Base-by-base conservation (phyloP, 371 early-diverging fungal genomes). In the Apophysomyces ossiformis region DNA sequence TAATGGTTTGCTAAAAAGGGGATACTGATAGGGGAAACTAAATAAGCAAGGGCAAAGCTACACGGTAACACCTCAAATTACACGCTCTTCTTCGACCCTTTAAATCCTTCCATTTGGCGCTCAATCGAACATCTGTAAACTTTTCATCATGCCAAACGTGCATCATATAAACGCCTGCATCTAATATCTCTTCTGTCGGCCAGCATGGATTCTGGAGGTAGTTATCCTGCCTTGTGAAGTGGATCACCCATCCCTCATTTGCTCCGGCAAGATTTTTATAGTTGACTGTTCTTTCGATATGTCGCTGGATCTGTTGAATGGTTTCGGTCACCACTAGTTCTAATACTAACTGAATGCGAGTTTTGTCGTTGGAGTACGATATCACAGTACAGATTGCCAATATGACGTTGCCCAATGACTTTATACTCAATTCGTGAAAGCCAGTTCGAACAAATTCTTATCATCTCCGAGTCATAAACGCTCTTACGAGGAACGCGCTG, bases 91-190 rank as follows among this genome's bases (percentile, higher is more conserved):
- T 50, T 50, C 54, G 35, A 32, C 54, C 54, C 3, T 50, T 1
- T 50, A 8, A 32, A 68, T 57, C 45, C 57, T 65, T 65, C 65
- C 69, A 65, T 16, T 58, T 21, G 45, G 70, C 66, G 41, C 70
- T 69, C 62, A 65, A 32, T 39, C 66, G 70, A 32, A 65, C 61
- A 5, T 60, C 47, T 16, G 1, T 39, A 62, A 69, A 69, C 18
- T 38, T 13, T 57, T 45, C 1, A 47, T 65, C 58, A 57, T 69
- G 70, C 70, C 70, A 69, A 58, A 65, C 32, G 58, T 69, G 70
- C n/a, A 65, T 47, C 32, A 69, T 58, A 47, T 65, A 58, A 15
- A 69, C 16, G 47, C 66, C 70, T 35, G 9, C 26, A 37, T 65
- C 50, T 36, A 69, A 38, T 54, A 35, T 35, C 45, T 65, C 59